These are phyloP conservation scores for Leccinum subrobustum DNA, from an alignment of 1,284 basidiomycete species.

Conservation along the genomic window DNA sequence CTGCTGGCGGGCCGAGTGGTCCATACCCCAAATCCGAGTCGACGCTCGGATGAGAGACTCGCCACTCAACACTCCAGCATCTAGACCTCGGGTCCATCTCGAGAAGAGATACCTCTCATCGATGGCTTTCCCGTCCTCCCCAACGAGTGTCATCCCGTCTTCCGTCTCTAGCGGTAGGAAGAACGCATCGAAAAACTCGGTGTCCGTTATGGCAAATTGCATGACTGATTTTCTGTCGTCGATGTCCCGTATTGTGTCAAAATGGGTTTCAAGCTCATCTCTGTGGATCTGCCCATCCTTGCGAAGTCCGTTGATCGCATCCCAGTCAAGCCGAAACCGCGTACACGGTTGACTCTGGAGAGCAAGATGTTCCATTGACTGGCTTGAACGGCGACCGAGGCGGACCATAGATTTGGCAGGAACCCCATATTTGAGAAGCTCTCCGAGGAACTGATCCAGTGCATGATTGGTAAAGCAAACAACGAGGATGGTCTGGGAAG, in stretches of 20 bases:
- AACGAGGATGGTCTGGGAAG: slow-evolving; percentile 49
- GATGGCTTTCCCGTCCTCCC: slow-evolving; percentile 37
- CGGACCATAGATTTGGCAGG: slow-evolving; percentile 46
- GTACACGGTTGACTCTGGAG: slow-evolving; percentile 34
- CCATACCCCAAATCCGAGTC: slow-evolving; percentile 47
- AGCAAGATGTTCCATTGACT: slow-evolving; percentile 41
- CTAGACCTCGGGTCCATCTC: slow-evolving; percentile 42
- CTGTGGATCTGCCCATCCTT: background rate
- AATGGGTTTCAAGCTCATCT: slow-evolving; percentile 29
- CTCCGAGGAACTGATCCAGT: slow-evolving; percentile 60
- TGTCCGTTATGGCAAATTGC: slow-evolving; percentile 32
- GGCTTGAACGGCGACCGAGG: slow-evolving; percentile 53
- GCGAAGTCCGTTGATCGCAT: slow-evolving; percentile 38
- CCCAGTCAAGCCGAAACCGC: slow-evolving; percentile 33
- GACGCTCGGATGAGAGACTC: slow-evolving; percentile 32
- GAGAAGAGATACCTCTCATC: slow-evolving; percentile 41
- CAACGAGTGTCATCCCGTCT: slow-evolving; percentile 47
- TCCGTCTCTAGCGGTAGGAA: slow-evolving; percentile 35
- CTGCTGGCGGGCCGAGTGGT: slow-evolving; percentile 31
- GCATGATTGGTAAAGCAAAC: slow-evolving; percentile 71
- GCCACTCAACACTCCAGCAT: slow-evolving; percentile 42
- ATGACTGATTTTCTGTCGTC: slow-evolving; percentile 2
- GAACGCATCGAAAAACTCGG: slow-evolving; percentile 47
- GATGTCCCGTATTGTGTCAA: background rate
- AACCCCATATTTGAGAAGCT: slow-evolving; percentile 55